Evolutionary conservation across 768 basidiomycete species (phyloP).

Genomic region (Kwoniella dejecticola): DNA sequence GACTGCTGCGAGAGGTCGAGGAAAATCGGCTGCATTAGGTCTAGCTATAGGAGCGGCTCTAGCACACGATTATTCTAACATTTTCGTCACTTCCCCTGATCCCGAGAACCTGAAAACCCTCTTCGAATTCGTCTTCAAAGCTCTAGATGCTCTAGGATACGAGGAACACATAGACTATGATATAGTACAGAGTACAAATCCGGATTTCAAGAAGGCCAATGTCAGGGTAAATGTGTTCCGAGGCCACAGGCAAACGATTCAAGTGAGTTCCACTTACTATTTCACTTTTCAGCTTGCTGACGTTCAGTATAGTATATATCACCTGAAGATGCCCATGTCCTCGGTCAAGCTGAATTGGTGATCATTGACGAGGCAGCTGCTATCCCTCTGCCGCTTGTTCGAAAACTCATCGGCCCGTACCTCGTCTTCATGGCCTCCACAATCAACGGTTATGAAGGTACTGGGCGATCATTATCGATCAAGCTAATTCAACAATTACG

Average conservation of each 20-base stretch:
- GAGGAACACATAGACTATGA: constrained; percentile 98
- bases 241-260: constrained; percentile 92
- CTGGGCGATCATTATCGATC: constrained; percentile 95
- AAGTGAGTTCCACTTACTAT: constrained; percentile 60
- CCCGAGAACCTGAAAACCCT: constrained; percentile 96
- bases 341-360: constrained; percentile 95
- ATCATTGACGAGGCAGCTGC: constrained; percentile 99
- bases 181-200: constrained; percentile 92
- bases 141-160: constrained; percentile 88
- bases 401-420: constrained; percentile 88
- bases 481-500: constrained; percentile 97
- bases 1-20: constrained; percentile 90
- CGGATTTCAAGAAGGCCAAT: constrained; percentile 91
- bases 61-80: constrained; percentile 91
- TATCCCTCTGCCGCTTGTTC: constrained; percentile 92
- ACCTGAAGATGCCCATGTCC: constrained; percentile 95
- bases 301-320: constrained; percentile 78
- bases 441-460: constrained; percentile 99
- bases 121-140: constrained; percentile 98
- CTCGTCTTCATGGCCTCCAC: constrained; percentile 99
- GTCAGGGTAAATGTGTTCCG: constrained; percentile 93
- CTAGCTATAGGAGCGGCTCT: constrained; percentile 90
- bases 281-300: neutral
- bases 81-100: constrained; percentile 95
- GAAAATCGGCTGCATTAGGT: constrained; percentile 95